Base-by-base conservation (phyloP, 306 rosid genomes). In the Delonix regia region DNA sequence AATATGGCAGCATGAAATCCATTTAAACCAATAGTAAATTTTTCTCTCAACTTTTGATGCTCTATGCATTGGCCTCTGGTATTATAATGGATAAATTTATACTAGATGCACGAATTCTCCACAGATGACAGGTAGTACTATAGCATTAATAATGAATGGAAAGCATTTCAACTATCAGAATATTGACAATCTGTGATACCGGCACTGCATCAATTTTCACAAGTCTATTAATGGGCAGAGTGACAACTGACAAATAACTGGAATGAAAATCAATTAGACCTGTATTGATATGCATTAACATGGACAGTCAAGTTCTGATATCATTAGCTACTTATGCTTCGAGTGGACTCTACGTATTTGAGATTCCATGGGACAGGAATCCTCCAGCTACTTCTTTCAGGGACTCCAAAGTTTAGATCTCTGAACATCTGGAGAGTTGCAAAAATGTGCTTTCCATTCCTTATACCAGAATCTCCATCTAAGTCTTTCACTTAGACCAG, bases 1-100 rank as follows among this genome's bases (percentile, higher is more conserved):
- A 60, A 68, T 7, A 51, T 73, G 19, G 38, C 77, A 74, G 55
- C 61, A 51, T 67, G 78, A 82, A 77, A 42, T 18, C 67, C 28
- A 25, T 76, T 52, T 78, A 33, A 18, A 27, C 27, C 53, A 48
- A 57, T 28, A 56, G 24, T 57, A 44, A 60, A 16, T 33, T n/a
- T n/a, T 28, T 49, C 14, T 56, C 9, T 25, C 15, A 65, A 73
- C 59, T 34, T 33, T 47, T 47, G 34, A 21, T 9, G 12, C 72
- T 45, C 56, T 34, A 13, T 9, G 41, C 42, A 61, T 61, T 30
- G 13, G 45, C 68, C 61, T 78, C 42, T 68, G 13, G 7, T 44
- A 13, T 55, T 71, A 39, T 10, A 36, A 55, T 16, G 14, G 42
- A 74, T 44, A 27, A 45, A 67, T 68, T 45, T 24, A 55, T 11